A percentile compares a stretch with the other conserved stretches of the same genome.
These are phyloP conservation scores for Leishmania guyanensis DNA, from an alignment of 208 protist species.

Conservation along the genomic window DNA sequence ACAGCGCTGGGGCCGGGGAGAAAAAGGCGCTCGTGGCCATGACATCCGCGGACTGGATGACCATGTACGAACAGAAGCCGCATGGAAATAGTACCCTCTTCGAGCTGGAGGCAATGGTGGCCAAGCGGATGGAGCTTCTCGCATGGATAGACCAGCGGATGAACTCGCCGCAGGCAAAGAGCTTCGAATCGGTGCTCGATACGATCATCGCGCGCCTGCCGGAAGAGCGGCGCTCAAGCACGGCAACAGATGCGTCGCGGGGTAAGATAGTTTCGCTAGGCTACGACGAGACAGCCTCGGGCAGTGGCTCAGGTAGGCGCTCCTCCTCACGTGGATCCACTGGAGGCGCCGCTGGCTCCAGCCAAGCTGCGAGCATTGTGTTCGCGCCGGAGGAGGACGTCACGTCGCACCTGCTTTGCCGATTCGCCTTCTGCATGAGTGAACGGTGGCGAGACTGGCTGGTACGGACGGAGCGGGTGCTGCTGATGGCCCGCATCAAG, in stretches of 20 bases:
- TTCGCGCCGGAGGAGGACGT: slow-evolving; percentile 86
- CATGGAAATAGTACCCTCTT: slow-evolving; percentile 75
- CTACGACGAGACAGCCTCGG: slow-evolving; percentile 27
- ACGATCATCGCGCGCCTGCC: slow-evolving; percentile 71
- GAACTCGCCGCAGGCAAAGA: slow-evolving; percentile 64
- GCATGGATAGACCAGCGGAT: slow-evolving; percentile 83
- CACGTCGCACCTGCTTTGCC: slow-evolving; percentile 75
- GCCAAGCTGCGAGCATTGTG: slow-evolving; percentile 32
- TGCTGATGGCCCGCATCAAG: slow-evolving; percentile 77
- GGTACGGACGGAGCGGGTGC: slow-evolving; percentile 71
- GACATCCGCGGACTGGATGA: slow-evolving; percentile 54
- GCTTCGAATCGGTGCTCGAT: slow-evolving; percentile 61
- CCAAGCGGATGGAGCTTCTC: slow-evolving; percentile 90
- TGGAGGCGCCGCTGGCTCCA: slow-evolving; percentile 10
- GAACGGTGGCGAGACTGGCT: slow-evolving; percentile 92
- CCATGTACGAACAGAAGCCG: slow-evolving; percentile 74
- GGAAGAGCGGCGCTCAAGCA: slow-evolving; percentile 53
- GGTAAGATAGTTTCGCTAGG: slow-evolving; percentile 22
- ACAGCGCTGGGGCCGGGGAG: slow-evolving; percentile 4
- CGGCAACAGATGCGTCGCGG: slow-evolving; percentile 14
- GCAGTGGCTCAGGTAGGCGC: slow-evolving; percentile 24
- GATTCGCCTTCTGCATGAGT: slow-evolving; percentile 92
- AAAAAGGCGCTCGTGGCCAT: slow-evolving; percentile 12
- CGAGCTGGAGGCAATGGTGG: slow-evolving; percentile 80
- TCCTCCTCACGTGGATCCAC: slow-evolving; percentile 39